Conservation (phyloP, 2,329 filamentous ascomycete genomes). For the Ophiocordyceps australis region DNA sequence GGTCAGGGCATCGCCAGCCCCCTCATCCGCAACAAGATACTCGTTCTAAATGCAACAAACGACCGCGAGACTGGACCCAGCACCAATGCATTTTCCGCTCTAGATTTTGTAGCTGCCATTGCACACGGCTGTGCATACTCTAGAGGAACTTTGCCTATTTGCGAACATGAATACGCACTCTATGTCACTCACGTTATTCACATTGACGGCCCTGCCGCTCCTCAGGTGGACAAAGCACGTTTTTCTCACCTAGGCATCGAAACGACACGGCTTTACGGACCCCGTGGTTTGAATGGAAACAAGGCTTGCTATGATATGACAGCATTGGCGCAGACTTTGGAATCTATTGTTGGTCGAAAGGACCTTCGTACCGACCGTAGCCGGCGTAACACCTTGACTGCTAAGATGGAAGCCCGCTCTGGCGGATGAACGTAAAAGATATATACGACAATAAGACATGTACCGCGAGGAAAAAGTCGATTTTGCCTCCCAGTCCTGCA, state of each 20-base stretch:
- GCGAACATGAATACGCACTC: constrained; percentile 30
- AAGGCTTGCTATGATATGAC: constrained; percentile 56
- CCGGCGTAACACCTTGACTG: constrained; percentile 27
- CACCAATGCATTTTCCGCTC: constrained; percentile 44
- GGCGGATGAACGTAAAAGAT: no score
- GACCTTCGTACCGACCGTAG: constrained; percentile 17
- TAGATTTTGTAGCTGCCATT: constrained; percentile 71
- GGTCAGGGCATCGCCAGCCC: constrained; percentile 36
- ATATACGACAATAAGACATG: no score
- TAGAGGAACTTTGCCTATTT: constrained; percentile 23
- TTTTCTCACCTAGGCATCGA: constrained; percentile 56
- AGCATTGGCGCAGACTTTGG: constrained; percentile 56
- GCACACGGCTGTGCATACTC: constrained; percentile 56
- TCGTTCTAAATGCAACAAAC: constrained; percentile 67
- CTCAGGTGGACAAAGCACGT: constrained; percentile 47
- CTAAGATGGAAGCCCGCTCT: no score
- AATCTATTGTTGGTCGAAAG: constrained; percentile 52
- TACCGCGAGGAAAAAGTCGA: no score
- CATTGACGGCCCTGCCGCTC: constrained; percentile 52
- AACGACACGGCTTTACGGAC: constrained; percentile 59
- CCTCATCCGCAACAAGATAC: constrained; percentile 46
- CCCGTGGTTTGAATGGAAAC: constrained; percentile 22
- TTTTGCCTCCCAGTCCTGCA: no score
- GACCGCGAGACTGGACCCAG: constrained; percentile 77
- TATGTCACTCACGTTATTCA: constrained; percentile 81